These are phyloP conservation scores for Paraphoma sp. DNA, from an alignment of 2,329 filamentous ascomycete species.

Conservation along the genomic window DNA sequence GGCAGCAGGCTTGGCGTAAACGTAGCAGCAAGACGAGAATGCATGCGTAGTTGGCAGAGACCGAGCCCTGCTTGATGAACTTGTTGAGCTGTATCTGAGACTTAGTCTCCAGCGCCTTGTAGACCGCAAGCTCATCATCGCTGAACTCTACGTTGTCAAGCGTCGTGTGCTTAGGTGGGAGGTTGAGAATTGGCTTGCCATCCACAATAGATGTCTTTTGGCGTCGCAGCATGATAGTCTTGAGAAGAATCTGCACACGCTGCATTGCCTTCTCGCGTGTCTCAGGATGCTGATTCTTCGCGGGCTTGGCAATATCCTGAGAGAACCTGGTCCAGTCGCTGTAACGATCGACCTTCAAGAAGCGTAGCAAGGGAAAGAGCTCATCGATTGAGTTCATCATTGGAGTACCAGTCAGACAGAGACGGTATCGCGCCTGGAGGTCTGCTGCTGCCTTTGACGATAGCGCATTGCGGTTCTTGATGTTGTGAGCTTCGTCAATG, in stretches of 20 bases:
- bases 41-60: constrained; percentile 77
- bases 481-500: constrained; percentile 80
- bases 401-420: constrained; percentile 81
- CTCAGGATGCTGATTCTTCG: constrained; percentile 52
- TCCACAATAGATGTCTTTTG: constrained; percentile 82
- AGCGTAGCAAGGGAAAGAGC: constrained; percentile 77
- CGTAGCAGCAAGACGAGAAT: constrained; percentile 81
- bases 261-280: constrained; percentile 63
- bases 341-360: constrained; percentile 79
- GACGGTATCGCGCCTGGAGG: constrained; percentile 68
- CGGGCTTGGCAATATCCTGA: constrained; percentile 57
- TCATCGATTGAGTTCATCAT: constrained; percentile 89
- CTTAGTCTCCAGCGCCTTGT: constrained; percentile 69
- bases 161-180: constrained; percentile 70
- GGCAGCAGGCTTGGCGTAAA: constrained; percentile 81
- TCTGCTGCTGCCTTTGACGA: constrained; percentile 65
- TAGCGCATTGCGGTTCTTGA: constrained; percentile 76
- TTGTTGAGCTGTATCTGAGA: constrained; percentile 77
- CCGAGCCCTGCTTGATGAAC: constrained; percentile 71
- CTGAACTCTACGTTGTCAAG: constrained; percentile 70
- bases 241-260: constrained; percentile 76
- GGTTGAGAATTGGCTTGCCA: constrained; percentile 74
- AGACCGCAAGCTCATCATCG: constrained; percentile 69
- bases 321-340: constrained; percentile 69
- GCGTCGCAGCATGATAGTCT: constrained; percentile 80